Evolutionary conservation across 257 asterid genomes (phyloP).

Genomic region (Leonotis leonurus): DNA sequence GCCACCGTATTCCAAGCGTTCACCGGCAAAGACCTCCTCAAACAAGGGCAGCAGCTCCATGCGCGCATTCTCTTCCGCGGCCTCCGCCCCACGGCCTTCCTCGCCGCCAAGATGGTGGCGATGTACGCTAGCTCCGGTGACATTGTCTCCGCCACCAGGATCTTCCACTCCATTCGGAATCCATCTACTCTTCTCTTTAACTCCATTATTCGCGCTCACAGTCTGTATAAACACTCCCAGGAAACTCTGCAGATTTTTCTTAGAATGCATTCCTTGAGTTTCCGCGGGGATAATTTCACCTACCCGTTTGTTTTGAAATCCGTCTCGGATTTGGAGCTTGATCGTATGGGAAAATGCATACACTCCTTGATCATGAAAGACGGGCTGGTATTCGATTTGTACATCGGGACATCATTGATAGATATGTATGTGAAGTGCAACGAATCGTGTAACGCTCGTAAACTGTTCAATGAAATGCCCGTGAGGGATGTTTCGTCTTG

Average conservation of each 20-base stretch:
- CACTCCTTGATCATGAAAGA: constrained; percentile 55
- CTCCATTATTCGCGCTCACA: constrained; percentile 65
- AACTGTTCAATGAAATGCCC: constrained; percentile 61
- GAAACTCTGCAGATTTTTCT: constrained; percentile 24
- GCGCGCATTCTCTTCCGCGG: constrained; percentile 57
- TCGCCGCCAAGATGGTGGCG: constrained; percentile 86
- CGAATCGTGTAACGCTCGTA: constrained; percentile 37
- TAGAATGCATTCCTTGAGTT: constrained; percentile 38
- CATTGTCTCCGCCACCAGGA: constrained; percentile 42
- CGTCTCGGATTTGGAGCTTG: constrained; percentile 31
- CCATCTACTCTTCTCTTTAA: constrained; percentile 53
- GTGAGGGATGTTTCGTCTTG: constrained; percentile 57
- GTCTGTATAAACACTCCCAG: constrained; percentile 33
- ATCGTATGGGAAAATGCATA: constrained; percentile 36
- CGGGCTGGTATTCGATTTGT: constrained; percentile 49
- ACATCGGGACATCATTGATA: constrained; percentile 61
- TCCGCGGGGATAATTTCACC: constrained; percentile 67
- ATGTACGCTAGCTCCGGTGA: constrained; percentile 92
- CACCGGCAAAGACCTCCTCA: constrained; percentile 54
- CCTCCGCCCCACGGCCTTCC: constrained; percentile 36
- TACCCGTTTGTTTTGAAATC: constrained; percentile 78
- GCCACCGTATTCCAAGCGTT: constrained; percentile 53
- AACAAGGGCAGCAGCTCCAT: constrained; percentile 66
- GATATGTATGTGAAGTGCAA: constrained; percentile 77
- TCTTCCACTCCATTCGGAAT: constrained; percentile 32